Conservation (phyloP, 768 basidiomycete genomes). For the Mycena maculata region DNA sequence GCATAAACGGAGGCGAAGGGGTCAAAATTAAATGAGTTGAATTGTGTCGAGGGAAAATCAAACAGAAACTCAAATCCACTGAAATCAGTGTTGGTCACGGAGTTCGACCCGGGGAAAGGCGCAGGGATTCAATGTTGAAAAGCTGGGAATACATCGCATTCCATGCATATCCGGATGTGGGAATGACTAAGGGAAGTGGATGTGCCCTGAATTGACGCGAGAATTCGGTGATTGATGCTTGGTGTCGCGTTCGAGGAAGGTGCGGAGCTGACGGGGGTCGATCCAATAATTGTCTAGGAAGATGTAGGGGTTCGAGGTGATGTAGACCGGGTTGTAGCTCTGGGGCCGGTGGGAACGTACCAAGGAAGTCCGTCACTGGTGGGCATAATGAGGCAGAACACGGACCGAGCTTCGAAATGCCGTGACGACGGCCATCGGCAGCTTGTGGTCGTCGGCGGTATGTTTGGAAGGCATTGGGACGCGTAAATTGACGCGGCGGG, state of each 20-base stretch:
- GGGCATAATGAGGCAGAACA: no score
- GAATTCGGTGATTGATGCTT: background rate
- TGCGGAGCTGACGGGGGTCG: background rate
- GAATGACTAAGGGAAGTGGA: no score
- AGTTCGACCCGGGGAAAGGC: no score
- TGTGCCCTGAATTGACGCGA: no score
- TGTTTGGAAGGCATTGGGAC: background rate
- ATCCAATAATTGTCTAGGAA: background rate
- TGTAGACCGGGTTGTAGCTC: background rate
- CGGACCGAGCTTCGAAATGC: conserved; percentile 17
- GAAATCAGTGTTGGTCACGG: no score
- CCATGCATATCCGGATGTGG: no score
- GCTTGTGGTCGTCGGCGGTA: background rate
- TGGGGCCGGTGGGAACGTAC: background rate
- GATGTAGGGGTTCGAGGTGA: background rate
- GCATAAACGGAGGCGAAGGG: no score
- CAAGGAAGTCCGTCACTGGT: background rate
- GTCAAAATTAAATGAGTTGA: no score
- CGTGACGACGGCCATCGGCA: conserved; percentile 5
- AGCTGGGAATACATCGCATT: no score
- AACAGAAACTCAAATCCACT: no score
- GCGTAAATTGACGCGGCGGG: background rate
- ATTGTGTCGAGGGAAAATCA: no score
- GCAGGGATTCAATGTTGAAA: no score
- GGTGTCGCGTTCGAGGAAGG: background rate